Conservation (phyloP, 805 yeast genomes). For the Metschnikowia borealis region DNA sequence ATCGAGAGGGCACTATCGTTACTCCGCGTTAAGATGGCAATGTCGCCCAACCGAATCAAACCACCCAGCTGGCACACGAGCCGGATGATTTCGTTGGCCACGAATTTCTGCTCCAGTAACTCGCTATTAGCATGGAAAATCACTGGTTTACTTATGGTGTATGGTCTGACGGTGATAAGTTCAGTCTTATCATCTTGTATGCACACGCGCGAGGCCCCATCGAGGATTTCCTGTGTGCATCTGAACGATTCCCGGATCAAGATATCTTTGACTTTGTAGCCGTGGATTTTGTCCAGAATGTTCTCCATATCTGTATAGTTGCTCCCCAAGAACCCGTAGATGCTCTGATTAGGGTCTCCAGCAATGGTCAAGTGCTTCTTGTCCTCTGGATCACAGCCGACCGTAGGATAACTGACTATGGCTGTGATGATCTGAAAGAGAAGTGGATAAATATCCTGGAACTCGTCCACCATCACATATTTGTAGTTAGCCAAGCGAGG, state of each 20-base stretch:
- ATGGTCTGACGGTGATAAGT: constrained; percentile 6
- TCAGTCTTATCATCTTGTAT: constrained; percentile 1
- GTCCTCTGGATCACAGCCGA: constrained; percentile 9
- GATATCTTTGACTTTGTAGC: constrained; percentile 23
- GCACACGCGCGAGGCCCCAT: constrained; percentile 33
- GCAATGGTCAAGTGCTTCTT: constrained; percentile 57
- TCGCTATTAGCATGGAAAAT: constrained; percentile 4
- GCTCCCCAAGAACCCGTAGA: constrained; percentile 63
- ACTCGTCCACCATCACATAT: constrained; percentile 62
- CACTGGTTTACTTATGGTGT: constrained; percentile 8
- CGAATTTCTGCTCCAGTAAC: constrained; percentile 6
- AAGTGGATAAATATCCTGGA: constrained; percentile 62
- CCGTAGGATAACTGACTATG: constrained; percentile 34
- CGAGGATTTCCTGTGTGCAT: constrained; percentile 53
- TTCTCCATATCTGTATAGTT: constrained; percentile 31
- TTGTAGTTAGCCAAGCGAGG: constrained; percentile 24
- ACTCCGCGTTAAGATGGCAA: constrained; percentile 16
- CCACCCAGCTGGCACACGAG: constrained; percentile 19
- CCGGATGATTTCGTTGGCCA: constrained; percentile 16
- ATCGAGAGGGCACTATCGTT: constrained; percentile 14
- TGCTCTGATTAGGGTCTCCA: constrained; percentile 70
- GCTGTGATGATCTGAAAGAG: constrained; percentile 42
- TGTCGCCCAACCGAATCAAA: constrained; percentile 11
- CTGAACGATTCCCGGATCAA: constrained; percentile 53
- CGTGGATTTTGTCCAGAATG: constrained; percentile 21